phyloP scores from a whole-genome alignment of 495 filamentous ascomycete genomes.

The Pyronema domesticum region DNA sequence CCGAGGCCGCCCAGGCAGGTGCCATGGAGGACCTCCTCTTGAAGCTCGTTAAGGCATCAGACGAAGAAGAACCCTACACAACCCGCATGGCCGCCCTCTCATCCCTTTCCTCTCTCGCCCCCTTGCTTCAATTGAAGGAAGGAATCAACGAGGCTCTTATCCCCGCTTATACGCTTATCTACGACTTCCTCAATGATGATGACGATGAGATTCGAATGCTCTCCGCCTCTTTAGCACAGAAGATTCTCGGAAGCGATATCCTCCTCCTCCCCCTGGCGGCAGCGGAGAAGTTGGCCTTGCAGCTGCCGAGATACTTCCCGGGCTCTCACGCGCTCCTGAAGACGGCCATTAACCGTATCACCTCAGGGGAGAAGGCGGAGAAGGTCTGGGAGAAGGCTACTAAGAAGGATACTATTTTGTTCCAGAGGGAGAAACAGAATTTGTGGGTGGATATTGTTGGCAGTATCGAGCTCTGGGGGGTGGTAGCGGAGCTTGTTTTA shows the following conservation, averaged over 20 bases:
- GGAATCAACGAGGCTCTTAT: conserved; percentile 1
- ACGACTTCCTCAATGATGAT: conserved; percentile 64
- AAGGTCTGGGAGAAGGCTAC: conserved; percentile 32
- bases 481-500: conserved; percentile 1
- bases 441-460: conserved; percentile 68
- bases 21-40: background rate
- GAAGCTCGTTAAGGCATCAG: background rate
- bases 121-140: background rate
- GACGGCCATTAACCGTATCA: conserved; percentile 19
- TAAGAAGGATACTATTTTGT: conserved; percentile 53
- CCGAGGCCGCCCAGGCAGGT: background rate
- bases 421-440: conserved; percentile 80
- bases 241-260: conserved; percentile 25
- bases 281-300: conserved; percentile 21
- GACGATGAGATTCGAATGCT: conserved; percentile 68
- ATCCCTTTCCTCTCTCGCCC: conserved; percentile 1
- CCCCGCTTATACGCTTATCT: conserved; percentile 34
- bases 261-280: conserved; percentile 29
- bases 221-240: conserved; percentile 33
- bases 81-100: conserved; percentile 14
- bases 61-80: conserved; percentile 18
- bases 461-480: conserved; percentile 26
- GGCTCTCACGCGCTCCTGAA: conserved; percentile 23
- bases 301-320: conserved; percentile 13
- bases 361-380: conserved; percentile 26